Evolutionary conservation across 2,329 filamentous ascomycete species (phyloP), one percentile per base, ranked within the genome.

Genomic region (Hypoxylon sp.): DNA sequence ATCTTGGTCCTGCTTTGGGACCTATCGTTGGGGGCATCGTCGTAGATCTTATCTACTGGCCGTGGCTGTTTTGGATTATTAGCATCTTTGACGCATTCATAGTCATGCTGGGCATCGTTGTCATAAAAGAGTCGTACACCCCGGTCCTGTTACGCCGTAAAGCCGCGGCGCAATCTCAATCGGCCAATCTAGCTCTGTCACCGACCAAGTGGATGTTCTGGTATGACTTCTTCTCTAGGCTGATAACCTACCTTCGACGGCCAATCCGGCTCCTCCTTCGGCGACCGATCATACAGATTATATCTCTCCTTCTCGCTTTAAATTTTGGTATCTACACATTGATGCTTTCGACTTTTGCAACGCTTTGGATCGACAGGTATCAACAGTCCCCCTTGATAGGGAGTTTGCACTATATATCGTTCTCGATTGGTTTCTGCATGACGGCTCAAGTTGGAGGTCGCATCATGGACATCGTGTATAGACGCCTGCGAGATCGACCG

Each of bases 51-150:
- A 84, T 86, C 2, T 84, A 83, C 3, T 92, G 90, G 90, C 83
- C 86, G 28, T 93, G 89, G 90, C 84, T 87, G 1, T 93, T 92
- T 78, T 91, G 85, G 78, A 81, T 87, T 0, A 87, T 88, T 2
- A 85, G 85, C 1, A 89, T 91, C 46, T 73, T 77, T 54, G 85
- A 87, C 53, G 85, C 80, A 0, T 60, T 85, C 3, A 83, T 91
- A 30, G 84, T 89, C 63, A 36, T 86, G 1, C 74, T 84, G 9
- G 89, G 74, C 0, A 28, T 87, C 2, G 71, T 91, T 32, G 81
- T 90, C 71, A 83, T 87, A 68, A 81, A 89, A 1, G 85, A 87
- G 73, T 90, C 89, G 0, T 92, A 91, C 73, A 85, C 85, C 0
- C 88, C 89, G 0, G 84, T 84, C 16, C 81, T 93, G 4, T 81